A percentile compares a stretch with the other conserved stretches of the same genome.
Evolutionary conservation across 164 flowering plant genomes (phyloP).

Genomic region (Chloranthus sessilifolius): DNA sequence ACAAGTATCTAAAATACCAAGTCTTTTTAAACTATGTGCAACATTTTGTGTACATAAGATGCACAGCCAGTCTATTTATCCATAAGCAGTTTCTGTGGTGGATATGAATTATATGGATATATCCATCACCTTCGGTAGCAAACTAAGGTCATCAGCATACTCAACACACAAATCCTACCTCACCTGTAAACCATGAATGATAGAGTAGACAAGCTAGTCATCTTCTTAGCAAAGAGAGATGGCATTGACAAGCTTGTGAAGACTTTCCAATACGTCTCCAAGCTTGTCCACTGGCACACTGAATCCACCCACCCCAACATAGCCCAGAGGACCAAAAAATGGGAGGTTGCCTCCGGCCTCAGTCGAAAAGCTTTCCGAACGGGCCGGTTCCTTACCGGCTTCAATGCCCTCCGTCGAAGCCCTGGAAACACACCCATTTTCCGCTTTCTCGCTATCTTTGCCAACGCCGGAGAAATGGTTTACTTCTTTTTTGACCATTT

Average conservation of each 20-base stretch:
- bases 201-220: slow-evolving; percentile 80
- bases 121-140: background rate
- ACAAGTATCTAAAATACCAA: no score
- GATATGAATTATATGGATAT: slow-evolving; percentile 10
- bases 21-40: no score
- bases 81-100: slow-evolving; percentile 21
- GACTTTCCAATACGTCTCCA: slow-evolving; percentile 95
- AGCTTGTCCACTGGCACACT: slow-evolving; percentile 68
- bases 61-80: slow-evolving; percentile 16
- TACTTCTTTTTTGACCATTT: slow-evolving; percentile 95
- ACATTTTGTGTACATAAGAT: no score
- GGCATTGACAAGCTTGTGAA: slow-evolving; percentile 98
- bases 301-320: slow-evolving; percentile 42
- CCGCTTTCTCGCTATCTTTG: slow-evolving; percentile 49
- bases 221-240: slow-evolving; percentile 94
- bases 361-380: slow-evolving; percentile 85
- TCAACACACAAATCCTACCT: slow-evolving; percentile 2
- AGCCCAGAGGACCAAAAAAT: slow-evolving; percentile 56
- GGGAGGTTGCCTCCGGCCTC: slow-evolving; percentile 85
- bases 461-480: slow-evolving; percentile 91
- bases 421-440: slow-evolving; percentile 58
- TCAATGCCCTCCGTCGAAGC: slow-evolving; percentile 62
- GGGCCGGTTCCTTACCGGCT: slow-evolving; percentile 88
- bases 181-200: slow-evolving; percentile 43
- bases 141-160: slow-evolving; percentile 4